Evolutionary conservation across 306 rosid genomes (phyloP), one percentile per base, ranked within the genome.

Genomic region (Cyclanthera cordifolia): DNA sequence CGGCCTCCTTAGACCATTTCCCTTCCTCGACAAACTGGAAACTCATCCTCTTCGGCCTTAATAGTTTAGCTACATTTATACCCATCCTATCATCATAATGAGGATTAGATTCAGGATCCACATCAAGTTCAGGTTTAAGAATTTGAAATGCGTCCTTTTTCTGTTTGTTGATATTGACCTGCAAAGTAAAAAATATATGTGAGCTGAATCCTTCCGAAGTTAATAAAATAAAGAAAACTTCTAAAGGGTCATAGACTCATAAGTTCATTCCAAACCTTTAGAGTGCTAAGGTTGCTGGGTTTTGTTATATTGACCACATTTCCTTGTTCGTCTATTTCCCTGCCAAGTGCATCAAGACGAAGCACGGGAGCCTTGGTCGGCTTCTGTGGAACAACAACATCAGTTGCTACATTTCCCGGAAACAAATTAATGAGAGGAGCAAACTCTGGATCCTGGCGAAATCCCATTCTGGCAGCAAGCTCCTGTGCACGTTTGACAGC

Each of bases 301-400:
- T 89, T 92, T 21, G 94, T 73, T 60, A 80, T 74, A 80, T 84
- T 87, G 72, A 92, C 88, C 61, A 89, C 80, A 67, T 89, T 84
- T 76, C 98, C 98, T 55, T 89, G 84, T 81, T 92, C 98, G 75
- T 92, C 96, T 54, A 92, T 82, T 81, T 92, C 98, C 82, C 98
- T 85, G 47, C 98, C 98, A 61, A 82, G 95, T 20, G 98, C 90
- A 80, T 92, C 98, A 73, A 92, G 91, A 50, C 98, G 96, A 82
- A 92, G 98, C 80, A 92, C 96, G 77, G 95, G 98, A 25, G 85
- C 87, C 76, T 89, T 92, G 49, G 85, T 74, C 46, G 95, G 98
- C 82, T 87, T 92, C 85, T 85, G 98, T 4, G 86, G 80, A 72
- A 73, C 51, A 72, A 84, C 67, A 68, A 67, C 74, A 67, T 92